Evolutionary conservation across 1,139 yeast species (phyloP).

Genomic region (Candida pseudoviswanathii): DNA sequence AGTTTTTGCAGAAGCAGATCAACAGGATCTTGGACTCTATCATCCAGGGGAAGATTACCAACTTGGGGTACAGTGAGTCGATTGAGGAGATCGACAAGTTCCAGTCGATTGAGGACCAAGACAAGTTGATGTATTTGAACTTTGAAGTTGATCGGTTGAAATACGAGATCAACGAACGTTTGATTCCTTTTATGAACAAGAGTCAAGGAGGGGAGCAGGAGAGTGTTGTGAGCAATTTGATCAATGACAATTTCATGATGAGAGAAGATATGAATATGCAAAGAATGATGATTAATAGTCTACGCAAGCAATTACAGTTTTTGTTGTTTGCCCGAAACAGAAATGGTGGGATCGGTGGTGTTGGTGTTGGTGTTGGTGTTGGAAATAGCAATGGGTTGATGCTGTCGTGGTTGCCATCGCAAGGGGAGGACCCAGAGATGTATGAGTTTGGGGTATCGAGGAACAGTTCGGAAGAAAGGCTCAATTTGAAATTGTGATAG

Average conservation of each 20-base stretch:
- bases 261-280: conserved; percentile 53
- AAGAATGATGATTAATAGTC: conserved; percentile 45
- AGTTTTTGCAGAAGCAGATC: conserved; percentile 43
- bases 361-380: no score
- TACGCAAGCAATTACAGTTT: conserved; percentile 55
- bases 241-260: conserved; percentile 45
- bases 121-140: conserved; percentile 35
- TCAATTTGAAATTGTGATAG: conserved; percentile 32
- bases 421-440: conserved; percentile 4
- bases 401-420: conserved; percentile 3
- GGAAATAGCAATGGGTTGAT: background rate
- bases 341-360: conserved; percentile 5
- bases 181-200: conserved; percentile 40
- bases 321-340: conserved; percentile 40
- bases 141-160: conserved; percentile 45
- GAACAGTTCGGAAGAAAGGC: conserved; percentile 40
- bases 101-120: conserved; percentile 27
- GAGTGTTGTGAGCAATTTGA: conserved; percentile 38
- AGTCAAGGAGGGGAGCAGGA: conserved; percentile 37
- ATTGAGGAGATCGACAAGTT: conserved; percentile 46
- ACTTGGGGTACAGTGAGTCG: conserved; percentile 51
- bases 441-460: conserved; percentile 21
- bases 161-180: conserved; percentile 44
- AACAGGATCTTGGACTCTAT: conserved; percentile 50
- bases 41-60: conserved; percentile 53